Conservation (phyloP, 257 asterid species). For the Ilex asprella region DNA sequence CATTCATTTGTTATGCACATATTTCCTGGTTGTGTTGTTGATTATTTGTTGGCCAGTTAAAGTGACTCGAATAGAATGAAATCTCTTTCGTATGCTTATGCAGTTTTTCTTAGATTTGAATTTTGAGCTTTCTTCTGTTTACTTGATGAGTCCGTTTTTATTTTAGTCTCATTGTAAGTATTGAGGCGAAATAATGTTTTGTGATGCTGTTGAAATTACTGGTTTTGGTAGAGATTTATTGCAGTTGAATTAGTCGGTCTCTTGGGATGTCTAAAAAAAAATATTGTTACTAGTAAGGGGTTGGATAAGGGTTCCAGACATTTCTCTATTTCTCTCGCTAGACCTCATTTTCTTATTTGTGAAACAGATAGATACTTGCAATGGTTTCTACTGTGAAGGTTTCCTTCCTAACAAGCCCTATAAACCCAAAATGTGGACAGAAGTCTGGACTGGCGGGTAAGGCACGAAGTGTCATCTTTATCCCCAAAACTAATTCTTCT, state of each 20-base stretch:
- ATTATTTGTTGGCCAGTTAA: no score
- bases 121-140: not conserved
- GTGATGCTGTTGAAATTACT: not conserved
- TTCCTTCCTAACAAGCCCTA: conserved; percentile 1
- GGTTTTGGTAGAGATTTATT: not conserved
- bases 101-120: not conserved
- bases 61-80: not conserved
- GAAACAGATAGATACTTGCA: not conserved
- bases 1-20: no score
- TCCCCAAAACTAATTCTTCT: no score
- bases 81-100: not conserved
- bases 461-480: not conserved
- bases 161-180: no score
- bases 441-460: conserved; percentile 4
- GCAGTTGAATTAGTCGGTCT: not conserved
- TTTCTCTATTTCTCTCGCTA: not conserved
- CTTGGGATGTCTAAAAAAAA: not conserved
- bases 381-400: conserved; percentile 3
- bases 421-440: not conserved
- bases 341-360: not conserved
- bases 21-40: no score
- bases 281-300: not conserved
- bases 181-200: no score
- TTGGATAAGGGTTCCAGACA: not conserved
- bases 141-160: not conserved